Conservation (phyloP, 1,284 basidiomycete genomes). For the Trametes versicolor region DNA sequence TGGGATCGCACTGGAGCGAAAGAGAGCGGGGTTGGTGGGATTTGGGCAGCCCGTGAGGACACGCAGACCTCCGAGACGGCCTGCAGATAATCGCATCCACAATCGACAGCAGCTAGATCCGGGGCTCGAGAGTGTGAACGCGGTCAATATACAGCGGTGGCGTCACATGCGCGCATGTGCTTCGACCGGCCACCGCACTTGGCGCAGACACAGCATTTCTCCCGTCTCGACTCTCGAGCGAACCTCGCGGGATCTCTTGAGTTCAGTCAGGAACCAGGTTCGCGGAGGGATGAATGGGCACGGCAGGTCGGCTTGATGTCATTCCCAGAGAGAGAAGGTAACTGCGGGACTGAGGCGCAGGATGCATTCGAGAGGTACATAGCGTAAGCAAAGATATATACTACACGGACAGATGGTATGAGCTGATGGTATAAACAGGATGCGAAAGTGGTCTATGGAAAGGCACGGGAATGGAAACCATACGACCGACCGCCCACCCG, state of each 20-base stretch:
- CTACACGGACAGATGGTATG: slow-evolving; percentile 19
- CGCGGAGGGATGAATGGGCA: background rate
- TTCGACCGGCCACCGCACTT: background rate
- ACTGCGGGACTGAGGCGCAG: background rate
- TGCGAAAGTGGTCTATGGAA: slow-evolving; percentile 19
- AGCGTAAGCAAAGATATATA: slow-evolving; percentile 21
- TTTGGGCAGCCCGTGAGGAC: slow-evolving; percentile 14
- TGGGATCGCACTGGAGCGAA: background rate
- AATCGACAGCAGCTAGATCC: slow-evolving; percentile 22
- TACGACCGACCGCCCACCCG: slow-evolving; percentile 3
- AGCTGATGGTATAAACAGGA: slow-evolving; percentile 24
- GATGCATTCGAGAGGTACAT: slow-evolving; percentile 19
- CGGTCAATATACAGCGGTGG: background rate
- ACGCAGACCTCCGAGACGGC: slow-evolving; percentile 26
- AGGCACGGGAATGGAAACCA: background rate
- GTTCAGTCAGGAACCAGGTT: background rate
- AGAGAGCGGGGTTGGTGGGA: slow-evolving; percentile 6
- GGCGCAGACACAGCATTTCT: slow-evolving; percentile 1
- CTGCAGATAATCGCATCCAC: slow-evolving; percentile 36
- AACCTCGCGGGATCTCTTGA: background rate
- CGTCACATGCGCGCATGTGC: slow-evolving; percentile 8
- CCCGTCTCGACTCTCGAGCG: background rate
- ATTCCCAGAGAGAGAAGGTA: background rate
- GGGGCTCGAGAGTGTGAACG: slow-evolving; percentile 8
- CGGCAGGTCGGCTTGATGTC: background rate